A percentile compares a stretch with the other conserved stretches of the same genome.
phyloP scores from a whole-genome alignment of 768 basidiomycete genomes.

The Lyophyllum decastes region DNA sequence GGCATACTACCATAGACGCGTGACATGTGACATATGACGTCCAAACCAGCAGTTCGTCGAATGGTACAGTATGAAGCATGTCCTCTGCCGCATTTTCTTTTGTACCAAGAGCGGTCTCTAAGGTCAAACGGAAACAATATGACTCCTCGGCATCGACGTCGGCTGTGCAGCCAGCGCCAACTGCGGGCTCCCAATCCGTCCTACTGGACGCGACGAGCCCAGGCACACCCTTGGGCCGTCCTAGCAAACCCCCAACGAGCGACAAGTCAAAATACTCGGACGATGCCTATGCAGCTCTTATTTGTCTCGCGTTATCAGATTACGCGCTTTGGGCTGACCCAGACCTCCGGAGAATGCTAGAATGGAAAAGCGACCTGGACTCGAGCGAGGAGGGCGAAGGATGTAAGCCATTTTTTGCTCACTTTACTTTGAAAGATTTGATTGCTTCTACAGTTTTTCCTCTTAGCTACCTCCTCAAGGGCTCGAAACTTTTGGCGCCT shows the following conservation, averaged over 20 bases:
- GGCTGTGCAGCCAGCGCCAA: not conserved
- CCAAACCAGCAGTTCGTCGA: too few species aligned
- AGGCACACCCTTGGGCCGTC: too few species aligned
- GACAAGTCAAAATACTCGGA: constrained; percentile 11
- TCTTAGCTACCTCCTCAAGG: constrained; percentile 50
- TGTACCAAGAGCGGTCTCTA: constrained; percentile 48
- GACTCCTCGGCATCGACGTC: not conserved
- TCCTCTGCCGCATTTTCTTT: constrained; percentile 41
- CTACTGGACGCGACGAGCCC: not conserved
- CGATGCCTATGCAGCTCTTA: constrained; percentile 50
- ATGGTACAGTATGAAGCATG: constrained; percentile 23
- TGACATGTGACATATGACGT: too few species aligned
- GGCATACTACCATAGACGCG: too few species aligned
- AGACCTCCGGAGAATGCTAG: constrained; percentile 52
- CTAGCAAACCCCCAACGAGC: not conserved
- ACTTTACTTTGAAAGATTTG: constrained; percentile 11
- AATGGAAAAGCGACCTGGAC: constrained; percentile 27
- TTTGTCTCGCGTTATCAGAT: constrained; percentile 68
- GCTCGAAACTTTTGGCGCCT: constrained; percentile 36
- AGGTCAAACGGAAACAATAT: constrained; percentile 22
- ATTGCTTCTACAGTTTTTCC: constrained; percentile 51
- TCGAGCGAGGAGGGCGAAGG: constrained; percentile 16
- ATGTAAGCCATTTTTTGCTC: constrained; percentile 42
- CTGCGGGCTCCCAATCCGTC: not conserved
- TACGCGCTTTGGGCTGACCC: constrained; percentile 67